Percentiles rank a stretch among this genome's conserved stretches.
Evolutionary conservation across 1,284 basidiomycete genomes (phyloP).

Genomic region (Leccinum subrobustum): DNA sequence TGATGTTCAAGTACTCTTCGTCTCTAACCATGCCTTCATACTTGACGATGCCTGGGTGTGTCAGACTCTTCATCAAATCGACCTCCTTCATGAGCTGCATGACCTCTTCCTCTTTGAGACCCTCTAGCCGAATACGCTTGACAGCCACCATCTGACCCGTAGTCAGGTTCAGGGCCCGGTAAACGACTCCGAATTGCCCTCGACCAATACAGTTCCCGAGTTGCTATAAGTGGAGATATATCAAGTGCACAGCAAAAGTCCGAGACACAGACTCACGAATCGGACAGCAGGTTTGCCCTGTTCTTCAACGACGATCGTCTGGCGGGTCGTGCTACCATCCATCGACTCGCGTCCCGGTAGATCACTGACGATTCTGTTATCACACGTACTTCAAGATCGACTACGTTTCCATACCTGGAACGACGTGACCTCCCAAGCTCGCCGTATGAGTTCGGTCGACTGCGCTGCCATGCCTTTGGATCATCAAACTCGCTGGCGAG

Average conservation of each 20-base stretch:
- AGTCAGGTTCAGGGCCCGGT: slow-evolving; percentile 88
- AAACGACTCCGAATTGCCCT: slow-evolving; percentile 95
- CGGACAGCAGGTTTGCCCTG: slow-evolving; percentile 77
- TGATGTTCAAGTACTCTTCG: slow-evolving; percentile 82
- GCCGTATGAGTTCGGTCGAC: slow-evolving; percentile 66
- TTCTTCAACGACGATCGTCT: slow-evolving; percentile 79
- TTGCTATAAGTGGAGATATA: slow-evolving; percentile 56
- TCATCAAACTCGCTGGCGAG: slow-evolving; percentile 73
- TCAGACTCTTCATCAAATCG: slow-evolving; percentile 82
- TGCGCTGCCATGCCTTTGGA: slow-evolving; percentile 45
- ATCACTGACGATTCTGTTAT: slow-evolving; percentile 64
- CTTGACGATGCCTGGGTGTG: slow-evolving; percentile 92
- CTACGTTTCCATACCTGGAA: slow-evolving; percentile 68
- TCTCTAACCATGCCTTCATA: slow-evolving; percentile 96
- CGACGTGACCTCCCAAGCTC: slow-evolving; percentile 54
- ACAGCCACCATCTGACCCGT: slow-evolving; percentile 95
- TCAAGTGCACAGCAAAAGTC: slow-evolving; percentile 4
- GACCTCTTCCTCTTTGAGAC: slow-evolving; percentile 83
- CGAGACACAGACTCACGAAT: slow-evolving; percentile 63
- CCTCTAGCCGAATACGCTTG: slow-evolving; percentile 86
- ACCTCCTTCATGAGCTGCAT: slow-evolving; percentile 89
- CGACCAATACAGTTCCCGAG: slow-evolving; percentile 94
- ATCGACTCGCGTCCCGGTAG: slow-evolving; percentile 56
- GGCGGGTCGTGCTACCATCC: slow-evolving; percentile 63
- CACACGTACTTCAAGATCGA: slow-evolving; percentile 53